These are phyloP conservation scores for Saccharomyces mikatae DNA, from an alignment of 805 yeast species.

Conservation along the genomic window DNA sequence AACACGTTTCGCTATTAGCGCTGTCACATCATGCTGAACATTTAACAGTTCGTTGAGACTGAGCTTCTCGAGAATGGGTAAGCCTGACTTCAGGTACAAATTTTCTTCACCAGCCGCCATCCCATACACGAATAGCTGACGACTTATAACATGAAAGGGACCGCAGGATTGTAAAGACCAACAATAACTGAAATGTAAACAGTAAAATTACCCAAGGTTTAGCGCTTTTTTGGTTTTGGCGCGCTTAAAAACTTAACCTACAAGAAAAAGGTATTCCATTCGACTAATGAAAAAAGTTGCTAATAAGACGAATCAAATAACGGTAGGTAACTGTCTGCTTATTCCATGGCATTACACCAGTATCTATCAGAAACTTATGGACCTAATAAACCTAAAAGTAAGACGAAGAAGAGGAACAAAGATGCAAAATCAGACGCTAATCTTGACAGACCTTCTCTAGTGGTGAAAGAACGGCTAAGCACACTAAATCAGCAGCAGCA, in stretches of 20 bases:
- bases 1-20: conserved; percentile 10
- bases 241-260: background rate
- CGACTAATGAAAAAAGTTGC: background rate
- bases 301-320: background rate
- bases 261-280: background rate
- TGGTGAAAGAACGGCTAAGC: background rate
- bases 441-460: background rate
- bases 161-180: background rate
- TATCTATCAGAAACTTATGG: conserved; percentile 41
- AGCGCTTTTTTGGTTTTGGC: background rate
- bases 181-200: background rate
- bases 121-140: background rate
- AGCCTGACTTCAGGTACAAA: conserved; percentile 2
- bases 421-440: conserved; percentile 9
- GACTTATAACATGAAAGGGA: background rate
- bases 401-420: conserved; percentile 24
- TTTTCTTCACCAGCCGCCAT: background rate
- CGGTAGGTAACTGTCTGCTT: background rate
- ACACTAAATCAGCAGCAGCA: background rate
- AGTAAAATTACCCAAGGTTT: background rate
- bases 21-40: conserved; percentile 19
- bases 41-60: conserved; percentile 15
- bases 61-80: conserved; percentile 8
- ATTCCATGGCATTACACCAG: conserved; percentile 38
- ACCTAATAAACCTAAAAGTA: conserved; percentile 19